Base-by-base conservation (phyloP, 352 stramenopile genomes). In the Pythium myriotylum region DNA sequence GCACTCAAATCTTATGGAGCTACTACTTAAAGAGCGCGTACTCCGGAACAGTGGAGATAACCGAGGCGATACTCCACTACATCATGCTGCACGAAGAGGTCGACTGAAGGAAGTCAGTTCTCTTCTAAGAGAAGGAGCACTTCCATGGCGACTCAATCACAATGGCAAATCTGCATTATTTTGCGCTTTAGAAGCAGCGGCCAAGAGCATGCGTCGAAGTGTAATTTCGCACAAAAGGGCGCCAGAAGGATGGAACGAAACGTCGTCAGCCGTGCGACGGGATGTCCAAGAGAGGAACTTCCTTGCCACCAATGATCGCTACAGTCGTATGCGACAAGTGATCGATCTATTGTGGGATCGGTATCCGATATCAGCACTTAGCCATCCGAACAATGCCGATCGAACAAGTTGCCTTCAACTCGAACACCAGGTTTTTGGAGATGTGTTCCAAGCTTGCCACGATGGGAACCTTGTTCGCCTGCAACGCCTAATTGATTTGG, bases 321-420 rank as follows among this genome's bases (percentile, higher is more conserved):
- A 89, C 49, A 51, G 72, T 19, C 72, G 76, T 27, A 72, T 88
- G 14, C 77, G 76, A 1, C 80, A 89, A 72, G 80, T 88, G 16
- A 85, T 89, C 37, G 77, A 88, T 62, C 59, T 89, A 16, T 50
- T 89, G 1, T 89, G 80, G 80, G 77, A 89, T 56, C 68, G 62
- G 9, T 86, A 82, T 19, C 58, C 70, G 1, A 14, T 65, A 2
- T 16, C 62, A 9, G 56, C 74, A 40, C 70, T 89, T 7, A 49
- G 48, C 10, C 58, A 57, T 17, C 29, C 50, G 20, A 77, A 84
- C 23, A 33, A 54, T 8, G 76, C 65, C 45, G 74, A 72, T 46
- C 66, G 70, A 20, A 62, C 22, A 0, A 77, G 68, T 49, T 89
- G 80, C 20, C 48, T 89, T 17, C 37, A 60, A 3, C 33, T 89